These are phyloP conservation scores for Andrographis paniculata DNA, from an alignment of 305 asterid species.

Conservation along the genomic window DNA sequence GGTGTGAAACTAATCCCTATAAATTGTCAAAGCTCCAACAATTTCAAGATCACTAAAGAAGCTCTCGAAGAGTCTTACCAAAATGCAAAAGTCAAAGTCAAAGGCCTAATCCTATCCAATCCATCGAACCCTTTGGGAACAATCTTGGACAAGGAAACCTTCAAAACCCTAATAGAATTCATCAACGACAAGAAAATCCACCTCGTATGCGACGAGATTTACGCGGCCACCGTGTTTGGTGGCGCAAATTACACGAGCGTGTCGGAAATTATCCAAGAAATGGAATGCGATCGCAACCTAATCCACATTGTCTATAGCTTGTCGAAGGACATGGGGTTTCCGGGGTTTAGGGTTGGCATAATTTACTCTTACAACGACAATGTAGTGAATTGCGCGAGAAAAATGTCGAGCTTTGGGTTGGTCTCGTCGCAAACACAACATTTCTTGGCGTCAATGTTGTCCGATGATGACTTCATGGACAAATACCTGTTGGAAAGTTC, in stretches of 20 bases:
- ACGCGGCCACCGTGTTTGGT: slow-evolving; percentile 34
- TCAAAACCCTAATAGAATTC: slow-evolving; percentile 25
- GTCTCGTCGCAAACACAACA: slow-evolving; percentile 57
- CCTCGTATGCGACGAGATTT: slow-evolving; percentile 58
- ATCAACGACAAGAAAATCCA: slow-evolving; percentile 36
- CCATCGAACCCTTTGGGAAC: slow-evolving; percentile 66
- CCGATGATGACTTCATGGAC: slow-evolving; percentile 39
- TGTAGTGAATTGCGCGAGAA: slow-evolving; percentile 33
- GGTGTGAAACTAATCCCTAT: slow-evolving; percentile 46
- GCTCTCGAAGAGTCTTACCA: slow-evolving; percentile 46
- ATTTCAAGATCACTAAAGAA: slow-evolving; percentile 41
- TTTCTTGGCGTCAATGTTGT: slow-evolving; percentile 37
- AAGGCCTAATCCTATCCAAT: slow-evolving; percentile 45
- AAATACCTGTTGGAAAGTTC: slow-evolving; percentile 22
- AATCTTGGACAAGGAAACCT: slow-evolving; percentile 24
- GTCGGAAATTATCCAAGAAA: slow-evolving; percentile 31
- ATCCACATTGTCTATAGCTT: slow-evolving; percentile 48
- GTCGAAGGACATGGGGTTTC: slow-evolving; percentile 63
- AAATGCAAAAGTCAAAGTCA: slow-evolving; percentile 38
- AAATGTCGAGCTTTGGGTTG: slow-evolving; percentile 59
- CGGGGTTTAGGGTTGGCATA: slow-evolving; percentile 58
- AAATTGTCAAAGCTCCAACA: slow-evolving; percentile 38
- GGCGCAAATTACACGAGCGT: slow-evolving; percentile 24
- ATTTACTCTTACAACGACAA: slow-evolving; percentile 49
- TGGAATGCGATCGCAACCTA: slow-evolving; percentile 23